phyloP scores from a whole-genome alignment of 345 rosid genomes.

The Moricandia moricandioides region DNA sequence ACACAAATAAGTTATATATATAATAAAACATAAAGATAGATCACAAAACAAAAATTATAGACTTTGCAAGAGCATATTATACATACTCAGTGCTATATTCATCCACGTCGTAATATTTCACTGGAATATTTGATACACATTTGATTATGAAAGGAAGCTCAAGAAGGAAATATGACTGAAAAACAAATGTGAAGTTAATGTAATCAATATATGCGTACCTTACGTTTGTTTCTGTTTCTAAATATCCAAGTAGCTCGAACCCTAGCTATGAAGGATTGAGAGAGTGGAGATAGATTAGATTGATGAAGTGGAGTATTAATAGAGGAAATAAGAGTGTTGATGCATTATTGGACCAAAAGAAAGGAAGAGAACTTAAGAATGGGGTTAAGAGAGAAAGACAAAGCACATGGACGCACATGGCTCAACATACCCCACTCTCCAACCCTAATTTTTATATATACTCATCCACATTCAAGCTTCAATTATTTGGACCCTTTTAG shows the following conservation, averaged over 20 bases:
- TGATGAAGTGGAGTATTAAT: slow-evolving; percentile 18
- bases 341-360: slow-evolving; percentile 55
- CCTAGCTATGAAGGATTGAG: slow-evolving; percentile 18
- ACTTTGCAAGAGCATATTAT: too few species aligned
- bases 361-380: slow-evolving; percentile 39
- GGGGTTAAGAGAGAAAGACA: slow-evolving; percentile 78
- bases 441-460: slow-evolving; percentile 31
- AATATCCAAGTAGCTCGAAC: slow-evolving; percentile 24
- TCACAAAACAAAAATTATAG: neutral
- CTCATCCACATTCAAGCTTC: slow-evolving; percentile 22
- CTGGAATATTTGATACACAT: neutral
- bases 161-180: neutral
- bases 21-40: neutral
- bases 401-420: slow-evolving; percentile 99
- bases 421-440: slow-evolving; percentile 30
- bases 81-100: neutral
- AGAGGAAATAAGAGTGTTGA: slow-evolving; percentile 41
- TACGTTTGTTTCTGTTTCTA: neutral
- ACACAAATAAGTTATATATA: neutral
- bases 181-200: neutral
- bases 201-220: slow-evolving; percentile 10
- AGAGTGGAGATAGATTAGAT: slow-evolving; percentile 13
- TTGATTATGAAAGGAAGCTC: neutral
- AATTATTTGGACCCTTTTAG: slow-evolving; percentile 23
- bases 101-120: neutral